Base-by-base conservation (phyloP, 2,329 filamentous ascomycete species). In the Alternaria rosae region DNA sequence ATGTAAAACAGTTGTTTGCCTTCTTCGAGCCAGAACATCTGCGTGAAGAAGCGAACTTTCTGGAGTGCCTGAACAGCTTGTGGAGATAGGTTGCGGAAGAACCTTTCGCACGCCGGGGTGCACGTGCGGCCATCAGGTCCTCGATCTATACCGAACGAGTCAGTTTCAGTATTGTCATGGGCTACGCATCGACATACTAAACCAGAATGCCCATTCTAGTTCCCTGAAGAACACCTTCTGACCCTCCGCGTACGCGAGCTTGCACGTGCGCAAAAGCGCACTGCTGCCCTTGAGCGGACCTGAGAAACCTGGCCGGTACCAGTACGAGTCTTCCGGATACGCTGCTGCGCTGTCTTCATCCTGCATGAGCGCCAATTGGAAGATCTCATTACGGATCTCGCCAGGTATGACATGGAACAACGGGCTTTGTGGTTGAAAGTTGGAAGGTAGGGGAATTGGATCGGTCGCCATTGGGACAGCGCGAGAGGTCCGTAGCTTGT, bases 1-100 rank as follows among this genome's bases (percentile, higher is more conserved):
- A 65, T 10, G 10, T 13, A 43, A 6, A 28, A 43, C 4, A 58
- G 23, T 3, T 59, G 32, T 7, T n/a, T 0, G 1, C 62, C 59
- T 5, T 35, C 12, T 35, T 62, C 59, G 13, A 62, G 62, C 62
- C 62, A 65, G 30, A 62, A 62, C 62, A 65, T 56, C 25, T 62
- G 59, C 25, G 59, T 62, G 44, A 65, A 65, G 20, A 65, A 45
- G 10, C 62, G 62, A 7, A 62, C 62, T 47, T 59, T 62, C 41
- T 65, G 54, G 8, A 65, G 51, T 10, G 38, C 23, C n/a, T 62
- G 42, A 0, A 35, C 54, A 5, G 45, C 51, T 12, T 56, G 21
- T 4, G 62, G 50, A 9, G 35, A 56, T 5, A 65, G 55, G 12
- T 35, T 17, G 8, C 45, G 5, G 25, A 59, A 65, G 59, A 65